phyloP scores from a whole-genome alignment of 345 rosid genomes.

The Brassica juncea region DNA sequence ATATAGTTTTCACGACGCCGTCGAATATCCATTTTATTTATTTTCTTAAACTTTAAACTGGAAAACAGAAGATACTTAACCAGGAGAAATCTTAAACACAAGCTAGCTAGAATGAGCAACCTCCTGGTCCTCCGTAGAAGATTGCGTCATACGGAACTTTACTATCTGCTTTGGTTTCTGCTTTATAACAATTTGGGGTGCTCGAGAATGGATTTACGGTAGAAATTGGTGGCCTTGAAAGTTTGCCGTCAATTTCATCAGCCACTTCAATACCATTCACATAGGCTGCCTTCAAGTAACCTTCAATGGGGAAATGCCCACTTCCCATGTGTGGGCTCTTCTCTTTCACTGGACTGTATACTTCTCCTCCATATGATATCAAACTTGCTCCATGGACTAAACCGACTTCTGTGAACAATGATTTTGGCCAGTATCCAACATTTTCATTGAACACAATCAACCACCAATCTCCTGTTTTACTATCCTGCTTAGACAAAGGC shows the following conservation, averaged over 20 bases:
- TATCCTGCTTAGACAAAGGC: background rate
- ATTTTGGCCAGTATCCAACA: background rate
- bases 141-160: background rate
- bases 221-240: background rate
- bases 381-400: background rate
- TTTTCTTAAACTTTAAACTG: background rate
- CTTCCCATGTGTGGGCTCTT: background rate
- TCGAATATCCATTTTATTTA: background rate
- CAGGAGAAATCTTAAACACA: background rate
- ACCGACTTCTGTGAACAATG: background rate
- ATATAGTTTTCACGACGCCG: background rate
- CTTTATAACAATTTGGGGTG: slow-evolving; percentile 22
- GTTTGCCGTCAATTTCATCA: background rate
- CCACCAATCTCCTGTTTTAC: background rate
- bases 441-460: background rate
- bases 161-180: background rate
- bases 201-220: background rate
- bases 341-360: background rate
- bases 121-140: background rate
- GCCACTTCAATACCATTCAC: background rate
- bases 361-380: background rate
- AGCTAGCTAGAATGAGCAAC: background rate
- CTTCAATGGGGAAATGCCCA: background rate
- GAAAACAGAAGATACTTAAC: background rate
- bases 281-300: background rate